phyloP scores from a whole-genome alignment of 1,284 basidiomycete species.

The Porodaedalea pini region DNA sequence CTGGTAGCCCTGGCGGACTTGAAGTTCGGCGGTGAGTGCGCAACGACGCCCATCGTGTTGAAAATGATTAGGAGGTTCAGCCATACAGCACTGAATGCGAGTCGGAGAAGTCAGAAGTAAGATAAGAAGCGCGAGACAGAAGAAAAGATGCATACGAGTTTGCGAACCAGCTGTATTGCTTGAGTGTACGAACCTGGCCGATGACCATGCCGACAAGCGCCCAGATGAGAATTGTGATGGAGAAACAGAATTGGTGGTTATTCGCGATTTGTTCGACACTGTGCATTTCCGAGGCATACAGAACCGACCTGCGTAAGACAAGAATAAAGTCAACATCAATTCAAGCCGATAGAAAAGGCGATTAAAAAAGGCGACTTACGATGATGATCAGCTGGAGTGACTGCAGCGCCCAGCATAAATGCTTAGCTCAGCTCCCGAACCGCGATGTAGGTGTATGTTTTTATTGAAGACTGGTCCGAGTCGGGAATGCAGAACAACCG shows the following conservation, averaged over 20 bases:
- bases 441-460: slow-evolving; percentile 55
- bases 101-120: not conserved
- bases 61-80: slow-evolving; percentile 49
- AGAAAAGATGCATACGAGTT: slow-evolving; percentile 27
- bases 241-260: slow-evolving; percentile 28
- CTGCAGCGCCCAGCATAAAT: slow-evolving; percentile 48
- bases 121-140: not conserved
- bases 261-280: slow-evolving; percentile 46
- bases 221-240: slow-evolving; percentile 28
- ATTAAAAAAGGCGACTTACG: too few relatives aligned
- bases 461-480: slow-evolving; percentile 53
- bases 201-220: slow-evolving; percentile 23
- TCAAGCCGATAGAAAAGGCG: too few relatives aligned
- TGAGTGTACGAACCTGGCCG: slow-evolving; percentile 50
- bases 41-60: slow-evolving; percentile 56
- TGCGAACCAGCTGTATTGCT: slow-evolving; percentile 47
- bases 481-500: slow-evolving; percentile 56
- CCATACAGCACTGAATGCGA: slow-evolving; percentile 21
- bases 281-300: slow-evolving; percentile 42
- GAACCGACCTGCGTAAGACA: slow-evolving; percentile 13
- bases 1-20: slow-evolving; percentile 39
- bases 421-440: slow-evolving; percentile 40
- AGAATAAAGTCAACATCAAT: not conserved
- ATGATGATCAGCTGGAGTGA: slow-evolving; percentile 54
- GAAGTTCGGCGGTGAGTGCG: slow-evolving; percentile 58